phyloP scores from a whole-genome alignment of 2,329 filamentous ascomycete species.

The Acephala macrosclerotiorum region DNA sequence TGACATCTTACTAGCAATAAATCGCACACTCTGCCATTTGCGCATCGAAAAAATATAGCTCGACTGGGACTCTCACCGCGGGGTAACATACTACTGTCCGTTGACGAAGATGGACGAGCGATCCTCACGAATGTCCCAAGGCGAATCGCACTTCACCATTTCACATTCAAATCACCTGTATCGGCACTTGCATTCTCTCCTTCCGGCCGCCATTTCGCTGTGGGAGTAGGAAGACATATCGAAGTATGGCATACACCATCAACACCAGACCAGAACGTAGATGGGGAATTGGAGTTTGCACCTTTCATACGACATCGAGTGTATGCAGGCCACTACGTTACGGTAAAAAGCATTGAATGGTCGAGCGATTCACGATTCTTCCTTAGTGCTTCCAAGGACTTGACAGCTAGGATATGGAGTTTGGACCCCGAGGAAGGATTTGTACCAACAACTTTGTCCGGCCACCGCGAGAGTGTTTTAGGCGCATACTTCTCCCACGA shows the following conservation, averaged over 20 bases:
- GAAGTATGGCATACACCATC: conserved; percentile 97
- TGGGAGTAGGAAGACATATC: conserved; percentile 83
- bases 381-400: conserved; percentile 87
- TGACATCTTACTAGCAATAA: conserved; percentile 68
- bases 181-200: conserved; percentile 90
- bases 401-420: conserved; percentile 96
- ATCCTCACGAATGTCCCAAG: conserved; percentile 91
- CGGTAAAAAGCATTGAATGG: conserved; percentile 88
- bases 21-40: conserved; percentile 85
- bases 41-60: conserved; percentile 92
- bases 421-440: conserved; percentile 87
- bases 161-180: conserved; percentile 88
- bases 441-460: conserved; percentile 85
- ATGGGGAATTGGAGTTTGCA: conserved; percentile 90
- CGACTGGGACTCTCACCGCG: conserved; percentile 87
- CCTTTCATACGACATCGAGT: conserved; percentile 90
- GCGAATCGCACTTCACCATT: conserved; percentile 88
- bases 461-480: conserved; percentile 88
- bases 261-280: conserved; percentile 79
- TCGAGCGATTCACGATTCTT: conserved; percentile 97
- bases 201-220: conserved; percentile 89
- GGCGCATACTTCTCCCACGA: conserved; percentile 97
- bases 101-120: conserved; percentile 93
- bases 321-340: conserved; percentile 89
- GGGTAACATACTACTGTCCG: conserved; percentile 89